Percentiles rank a stretch among this genome's conserved stretches.
phyloP scores from a whole-genome alignment of 2,329 filamentous ascomycete genomes.

The Rhytidhysteron rufulum region DNA sequence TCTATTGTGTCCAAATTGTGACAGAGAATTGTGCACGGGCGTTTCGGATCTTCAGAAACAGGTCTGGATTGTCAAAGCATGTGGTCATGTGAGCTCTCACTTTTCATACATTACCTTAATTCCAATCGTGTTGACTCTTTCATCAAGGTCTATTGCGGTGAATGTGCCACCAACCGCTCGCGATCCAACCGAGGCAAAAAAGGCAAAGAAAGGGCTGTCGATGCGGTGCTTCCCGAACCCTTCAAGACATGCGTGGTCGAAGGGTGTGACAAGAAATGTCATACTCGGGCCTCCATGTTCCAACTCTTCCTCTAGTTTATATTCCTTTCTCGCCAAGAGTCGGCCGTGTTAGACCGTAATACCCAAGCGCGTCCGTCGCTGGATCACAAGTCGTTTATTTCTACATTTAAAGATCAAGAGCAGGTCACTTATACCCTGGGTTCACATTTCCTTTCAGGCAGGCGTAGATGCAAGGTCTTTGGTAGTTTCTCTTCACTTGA shows the following conservation, averaged over 20 bases:
- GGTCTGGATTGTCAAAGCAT: conserved; percentile 87
- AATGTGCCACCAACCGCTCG: conserved; percentile 43
- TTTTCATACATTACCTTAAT: neutral
- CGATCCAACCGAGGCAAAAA: conserved; percentile 33
- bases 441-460: too few relatives aligned
- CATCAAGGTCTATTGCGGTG: conserved; percentile 51
- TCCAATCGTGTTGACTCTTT: neutral
- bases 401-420: too few relatives aligned
- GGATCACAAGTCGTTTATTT: too few relatives aligned
- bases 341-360: too few relatives aligned
- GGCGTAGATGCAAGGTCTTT: too few relatives aligned
- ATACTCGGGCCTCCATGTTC: conserved; percentile 32
- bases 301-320: conserved; percentile 41
- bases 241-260: conserved; percentile 46
- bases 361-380: too few relatives aligned
- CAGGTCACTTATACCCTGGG: too few relatives aligned
- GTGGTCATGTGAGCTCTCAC: conserved; percentile 74
- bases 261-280: conserved; percentile 37
- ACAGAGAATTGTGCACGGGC: conserved; percentile 75
- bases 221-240: conserved; percentile 22
- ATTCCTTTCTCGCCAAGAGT: too few relatives aligned
- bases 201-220: conserved; percentile 35
- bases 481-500: too few relatives aligned
- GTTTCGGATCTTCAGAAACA: conserved; percentile 68
- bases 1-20: conserved; percentile 81